Evolutionary conservation across 768 basidiomycete genomes (phyloP).

Genomic region (Psilocybe sp.): DNA sequence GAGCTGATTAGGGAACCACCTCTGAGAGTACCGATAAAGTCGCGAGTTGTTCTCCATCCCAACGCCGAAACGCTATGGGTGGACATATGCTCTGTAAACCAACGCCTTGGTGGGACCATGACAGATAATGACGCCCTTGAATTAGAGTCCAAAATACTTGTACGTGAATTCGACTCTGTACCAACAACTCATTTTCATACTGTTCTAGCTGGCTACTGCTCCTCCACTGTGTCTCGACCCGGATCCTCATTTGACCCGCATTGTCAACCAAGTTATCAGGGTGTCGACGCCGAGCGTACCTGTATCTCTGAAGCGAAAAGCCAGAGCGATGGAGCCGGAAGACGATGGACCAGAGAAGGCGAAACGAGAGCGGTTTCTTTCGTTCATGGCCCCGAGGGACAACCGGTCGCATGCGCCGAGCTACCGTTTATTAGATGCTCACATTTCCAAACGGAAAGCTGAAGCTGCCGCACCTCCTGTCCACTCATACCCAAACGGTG

Average conservation of each 20-base stretch:
- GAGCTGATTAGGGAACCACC: conserved; percentile 53
- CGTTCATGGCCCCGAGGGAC: conserved; percentile 70
- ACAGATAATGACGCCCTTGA: conserved; percentile 72
- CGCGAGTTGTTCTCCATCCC: conserved; percentile 75
- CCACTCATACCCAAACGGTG: conserved; percentile 22
- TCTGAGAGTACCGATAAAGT: conserved; percentile 56
- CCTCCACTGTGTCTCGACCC: conserved; percentile 80
- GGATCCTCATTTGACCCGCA: conserved; percentile 70
- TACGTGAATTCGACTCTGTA: conserved; percentile 31
- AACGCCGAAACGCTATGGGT: conserved; percentile 77
- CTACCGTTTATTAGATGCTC: conserved; percentile 30
- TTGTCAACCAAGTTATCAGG: conserved; percentile 71
- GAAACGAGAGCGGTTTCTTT: conserved; percentile 69
- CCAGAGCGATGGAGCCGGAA: conserved; percentile 64
- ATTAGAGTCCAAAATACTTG: conserved; percentile 71
- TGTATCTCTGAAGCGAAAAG: conserved; percentile 74
- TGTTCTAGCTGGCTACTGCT: conserved; percentile 62
- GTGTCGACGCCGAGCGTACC: conserved; percentile 75
- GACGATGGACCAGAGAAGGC: conserved; percentile 77
- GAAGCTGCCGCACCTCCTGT: conserved; percentile 26
- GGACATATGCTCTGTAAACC: conserved; percentile 70
- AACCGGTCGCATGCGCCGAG: conserved; percentile 46
- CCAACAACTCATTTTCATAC: conserved; percentile 3
- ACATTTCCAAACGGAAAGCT: conserved; percentile 17
- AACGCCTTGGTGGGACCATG: conserved; percentile 56